Percentiles rank a stretch among this genome's conserved stretches.
These are phyloP conservation scores for Claviceps humidiphila DNA, from an alignment of 2,329 filamentous ascomycete genomes.

Conservation along the genomic window DNA sequence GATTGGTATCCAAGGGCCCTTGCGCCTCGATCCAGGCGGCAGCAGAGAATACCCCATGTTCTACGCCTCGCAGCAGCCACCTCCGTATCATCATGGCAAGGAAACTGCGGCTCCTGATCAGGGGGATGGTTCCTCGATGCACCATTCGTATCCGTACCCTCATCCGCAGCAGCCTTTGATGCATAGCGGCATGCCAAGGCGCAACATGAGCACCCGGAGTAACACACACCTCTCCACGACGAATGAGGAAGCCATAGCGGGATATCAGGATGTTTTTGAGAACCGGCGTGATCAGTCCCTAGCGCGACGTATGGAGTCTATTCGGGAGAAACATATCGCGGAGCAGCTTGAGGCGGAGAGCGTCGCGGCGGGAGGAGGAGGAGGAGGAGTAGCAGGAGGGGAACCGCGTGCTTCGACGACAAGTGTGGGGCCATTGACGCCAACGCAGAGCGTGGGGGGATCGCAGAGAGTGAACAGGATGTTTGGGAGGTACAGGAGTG, in stretches of 20 bases:
- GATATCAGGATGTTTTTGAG: slow-evolving; percentile 34
- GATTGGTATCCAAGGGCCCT: slow-evolving; percentile 71
- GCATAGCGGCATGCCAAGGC: slow-evolving; percentile 6
- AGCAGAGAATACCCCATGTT: slow-evolving; percentile 56
- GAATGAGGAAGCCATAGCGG: slow-evolving; percentile 20
- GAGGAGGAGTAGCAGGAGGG: slow-evolving; percentile 8
- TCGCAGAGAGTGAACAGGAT: not conserved
- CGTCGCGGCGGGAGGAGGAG: not conserved
- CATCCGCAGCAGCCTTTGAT: slow-evolving; percentile 4
- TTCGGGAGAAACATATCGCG: slow-evolving; percentile 23
- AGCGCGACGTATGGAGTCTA: slow-evolving; percentile 23
- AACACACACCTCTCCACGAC: slow-evolving; percentile 11
- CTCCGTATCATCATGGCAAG: slow-evolving; percentile 9
- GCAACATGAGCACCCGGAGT: slow-evolving; percentile 5
- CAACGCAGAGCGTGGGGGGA: not conserved
- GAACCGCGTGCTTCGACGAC: not conserved
- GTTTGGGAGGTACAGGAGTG: not conserved
- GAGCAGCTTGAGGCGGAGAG: slow-evolving; percentile 14
- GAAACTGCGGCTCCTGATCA: no score
- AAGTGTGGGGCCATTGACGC: not conserved
- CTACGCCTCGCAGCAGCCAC: slow-evolving; percentile 24
- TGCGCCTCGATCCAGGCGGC: slow-evolving; percentile 47
- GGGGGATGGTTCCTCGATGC: no score
- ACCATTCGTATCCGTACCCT: not conserved
- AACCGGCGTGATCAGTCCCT: slow-evolving; percentile 24